Base-by-base conservation (phyloP, 495 filamentous ascomycete genomes). In the Aeminium ludgeri region DNA sequence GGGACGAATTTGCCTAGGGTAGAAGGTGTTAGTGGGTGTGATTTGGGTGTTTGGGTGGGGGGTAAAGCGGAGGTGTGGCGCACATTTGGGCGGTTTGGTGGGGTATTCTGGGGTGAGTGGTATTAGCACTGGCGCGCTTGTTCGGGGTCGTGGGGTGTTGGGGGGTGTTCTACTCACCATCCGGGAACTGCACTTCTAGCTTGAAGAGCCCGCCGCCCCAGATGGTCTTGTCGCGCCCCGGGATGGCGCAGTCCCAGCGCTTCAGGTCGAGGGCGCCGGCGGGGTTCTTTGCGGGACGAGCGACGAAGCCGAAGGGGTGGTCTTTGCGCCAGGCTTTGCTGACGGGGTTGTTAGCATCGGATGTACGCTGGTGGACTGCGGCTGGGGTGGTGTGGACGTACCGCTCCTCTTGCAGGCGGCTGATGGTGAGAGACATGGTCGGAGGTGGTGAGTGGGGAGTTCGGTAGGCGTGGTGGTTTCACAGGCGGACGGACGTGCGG, bases 151-250 rank as follows among this genome's bases (percentile, higher is more conserved):
- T 8, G 23, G 23, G 25, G 12, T 44, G 36, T 38, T 38, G 20
- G 16, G 1, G 11, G 19, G 3, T 39, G n/a, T 25, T 40, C 41
- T 17, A 69, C 78, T 59, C 67, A 92, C 89, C 91, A 56, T 99
- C 89, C 0, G 89, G 89, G 55, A 99, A 99, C 11, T 70, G 76
- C 43, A 99, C 75, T 34, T 80, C 80, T 41, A 99, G 64, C 61
- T 96, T 96, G 65, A 95, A 94, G 2, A 95, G 64, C 0, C 91
- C 87, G 23, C 87, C 87, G 53, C 91, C 89, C 89, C 89, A 99
- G 16, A 95, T 68, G 0, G 91, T 96, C 64, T 86, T 84, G 40
- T 89, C 76, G 57, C 92, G 95, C 50, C 91, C 89, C 2, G 89
- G 89, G 20, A 99, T 79, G 19, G 85, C 86, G 51, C 89, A 99